phyloP scores from a whole-genome alignment of 768 basidiomycete genomes.

The Chiua virens region DNA sequence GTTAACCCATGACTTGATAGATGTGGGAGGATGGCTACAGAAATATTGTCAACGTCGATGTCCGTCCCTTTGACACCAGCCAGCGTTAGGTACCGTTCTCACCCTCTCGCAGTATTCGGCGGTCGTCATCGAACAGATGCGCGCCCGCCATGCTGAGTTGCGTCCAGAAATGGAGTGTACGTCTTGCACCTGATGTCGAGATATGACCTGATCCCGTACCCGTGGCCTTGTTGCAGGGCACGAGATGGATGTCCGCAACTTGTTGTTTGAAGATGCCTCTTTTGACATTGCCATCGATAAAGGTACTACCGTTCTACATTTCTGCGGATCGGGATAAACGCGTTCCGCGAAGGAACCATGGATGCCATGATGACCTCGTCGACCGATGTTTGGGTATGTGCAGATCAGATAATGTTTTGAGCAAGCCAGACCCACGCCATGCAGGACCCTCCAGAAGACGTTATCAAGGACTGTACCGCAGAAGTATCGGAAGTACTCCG shows the following conservation, averaged over 20 bases:
- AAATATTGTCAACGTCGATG: conserved; percentile 78
- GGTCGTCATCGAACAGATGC: conserved; percentile 76
- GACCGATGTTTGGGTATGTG: conserved; percentile 75
- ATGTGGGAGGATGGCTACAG: conserved; percentile 89
- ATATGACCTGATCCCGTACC: background rate
- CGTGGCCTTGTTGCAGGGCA: conserved; percentile 50
- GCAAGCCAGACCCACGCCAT: background rate
- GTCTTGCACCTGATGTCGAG: conserved; percentile 8
- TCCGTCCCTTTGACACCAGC: conserved; percentile 32
- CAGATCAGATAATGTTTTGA: background rate
- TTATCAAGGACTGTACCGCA: conserved; percentile 66
- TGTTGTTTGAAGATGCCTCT: conserved; percentile 53
- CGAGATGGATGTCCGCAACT: conserved; percentile 78
- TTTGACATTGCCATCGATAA: conserved; percentile 89
- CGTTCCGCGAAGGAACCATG: conserved; percentile 60
- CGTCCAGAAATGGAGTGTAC: conserved; percentile 74
- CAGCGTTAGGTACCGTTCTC: background rate
- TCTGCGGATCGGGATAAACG: background rate
- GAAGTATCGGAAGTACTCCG: conserved; percentile 79
- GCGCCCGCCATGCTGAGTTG: conserved; percentile 42
- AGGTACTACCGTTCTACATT: conserved; percentile 37
- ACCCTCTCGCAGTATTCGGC: conserved; percentile 59
- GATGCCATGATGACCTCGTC: conserved; percentile 87
- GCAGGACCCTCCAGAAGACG: conserved; percentile 73
- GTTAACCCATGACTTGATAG: conserved; percentile 36